Conservation (phyloP, 2,329 filamentous ascomycete species). For the Decorospora gaudefroyi region DNA sequence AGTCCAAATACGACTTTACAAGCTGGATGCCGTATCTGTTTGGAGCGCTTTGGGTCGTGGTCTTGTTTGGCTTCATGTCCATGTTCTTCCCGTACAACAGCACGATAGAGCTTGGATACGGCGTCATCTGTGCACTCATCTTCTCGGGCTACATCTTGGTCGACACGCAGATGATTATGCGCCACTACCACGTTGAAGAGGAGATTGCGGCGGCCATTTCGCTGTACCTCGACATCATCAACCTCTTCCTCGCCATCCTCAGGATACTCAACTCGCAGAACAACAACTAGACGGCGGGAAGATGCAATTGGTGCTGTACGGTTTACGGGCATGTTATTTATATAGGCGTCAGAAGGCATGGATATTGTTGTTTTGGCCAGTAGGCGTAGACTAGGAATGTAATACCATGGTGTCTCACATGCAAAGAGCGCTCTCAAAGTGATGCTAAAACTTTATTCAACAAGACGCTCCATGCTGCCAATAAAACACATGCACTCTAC, state of each 20-base stretch:
- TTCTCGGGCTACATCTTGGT: constrained; percentile 96
- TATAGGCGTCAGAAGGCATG: too few relatives aligned
- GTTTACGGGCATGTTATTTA: too few relatives aligned
- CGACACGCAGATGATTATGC: constrained; percentile 93
- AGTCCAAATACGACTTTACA: constrained; percentile 98
- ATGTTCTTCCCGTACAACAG: constrained; percentile 84
- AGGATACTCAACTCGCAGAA: constrained; percentile 95
- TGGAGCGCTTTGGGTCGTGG: constrained; percentile 83
- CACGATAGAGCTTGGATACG: constrained; percentile 83
- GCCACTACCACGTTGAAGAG: constrained; percentile 96
- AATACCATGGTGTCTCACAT: too few relatives aligned
- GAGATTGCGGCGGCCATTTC: constrained; percentile 95
- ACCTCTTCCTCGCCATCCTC: constrained; percentile 93
- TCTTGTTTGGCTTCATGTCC: constrained; percentile 92
- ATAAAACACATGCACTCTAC: too few relatives aligned
- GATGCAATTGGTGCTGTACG: too few relatives aligned
- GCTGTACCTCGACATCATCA: constrained; percentile 94
- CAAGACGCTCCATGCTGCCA: too few relatives aligned
- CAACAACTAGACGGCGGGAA: constrained; percentile 69
- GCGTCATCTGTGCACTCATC: constrained; percentile 77
- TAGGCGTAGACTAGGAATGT: too few relatives aligned
- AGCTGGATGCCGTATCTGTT: constrained; percentile 96
- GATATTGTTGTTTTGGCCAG: too few relatives aligned
- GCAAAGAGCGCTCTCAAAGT: too few relatives aligned
- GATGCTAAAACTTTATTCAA: too few relatives aligned